Evolutionary conservation across 2,329 filamentous ascomycete genomes (phyloP).

Genomic region (Xylariaceae sp.): DNA sequence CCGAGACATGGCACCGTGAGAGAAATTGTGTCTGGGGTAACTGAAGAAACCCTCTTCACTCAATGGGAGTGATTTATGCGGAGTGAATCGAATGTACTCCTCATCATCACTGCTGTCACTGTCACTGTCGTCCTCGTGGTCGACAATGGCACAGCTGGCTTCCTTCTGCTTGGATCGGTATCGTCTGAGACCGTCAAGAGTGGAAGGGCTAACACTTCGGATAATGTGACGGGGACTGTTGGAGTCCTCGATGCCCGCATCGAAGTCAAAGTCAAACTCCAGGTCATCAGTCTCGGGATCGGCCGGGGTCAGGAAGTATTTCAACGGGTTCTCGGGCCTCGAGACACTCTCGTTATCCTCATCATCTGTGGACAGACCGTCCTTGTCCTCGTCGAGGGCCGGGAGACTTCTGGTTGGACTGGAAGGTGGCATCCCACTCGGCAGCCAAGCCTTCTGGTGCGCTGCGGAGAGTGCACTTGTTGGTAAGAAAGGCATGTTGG

Average conservation of each 20-base stretch:
- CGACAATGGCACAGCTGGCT: conserved; percentile 40
- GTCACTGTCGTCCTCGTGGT: conserved; percentile 40
- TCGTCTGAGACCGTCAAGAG: conserved; percentile 45
- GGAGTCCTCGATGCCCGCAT: conserved; percentile 53
- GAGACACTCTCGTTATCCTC: conserved; percentile 35
- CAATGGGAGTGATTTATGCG: conserved; percentile 39
- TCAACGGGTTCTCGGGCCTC: conserved; percentile 50
- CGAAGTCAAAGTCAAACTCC: conserved; percentile 46
- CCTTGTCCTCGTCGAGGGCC: conserved; percentile 38
- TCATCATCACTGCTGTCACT: conserved; percentile 32
- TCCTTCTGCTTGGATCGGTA: conserved; percentile 39
- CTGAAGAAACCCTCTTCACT: conserved; percentile 41
- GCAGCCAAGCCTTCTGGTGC: conserved; percentile 38
- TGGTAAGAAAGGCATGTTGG: conserved; percentile 29
- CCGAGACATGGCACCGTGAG: conserved; percentile 30
- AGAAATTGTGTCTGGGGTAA: conserved; percentile 30
- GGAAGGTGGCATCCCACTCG: conserved; percentile 40
- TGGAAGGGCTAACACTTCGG: conserved; percentile 53
- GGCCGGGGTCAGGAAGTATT: conserved; percentile 50
- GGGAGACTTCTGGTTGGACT: conserved; percentile 45
- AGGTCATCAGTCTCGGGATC: conserved; percentile 39
- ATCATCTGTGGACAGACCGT: conserved; percentile 40
- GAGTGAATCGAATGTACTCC: conserved; percentile 46
- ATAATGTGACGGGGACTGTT: conserved; percentile 42
- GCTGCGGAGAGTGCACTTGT: conserved; percentile 26